Percentiles rank a stretch among this genome's conserved stretches.
phyloP scores from a whole-genome alignment of 306 rosid species.

The Prunus mume region DNA sequence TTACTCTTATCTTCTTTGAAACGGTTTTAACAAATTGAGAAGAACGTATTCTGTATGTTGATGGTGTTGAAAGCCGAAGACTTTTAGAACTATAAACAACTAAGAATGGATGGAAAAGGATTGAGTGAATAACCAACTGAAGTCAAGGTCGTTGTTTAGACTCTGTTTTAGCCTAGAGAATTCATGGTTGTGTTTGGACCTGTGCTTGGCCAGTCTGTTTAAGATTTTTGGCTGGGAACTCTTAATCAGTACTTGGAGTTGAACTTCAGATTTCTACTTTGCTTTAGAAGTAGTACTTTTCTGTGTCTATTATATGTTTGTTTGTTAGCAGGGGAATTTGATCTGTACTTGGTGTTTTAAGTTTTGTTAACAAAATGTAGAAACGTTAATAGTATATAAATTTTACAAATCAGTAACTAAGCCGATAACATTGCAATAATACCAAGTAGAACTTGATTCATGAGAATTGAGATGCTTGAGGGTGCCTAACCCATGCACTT shows the following conservation, averaged over 20 bases:
- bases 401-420: neutral
- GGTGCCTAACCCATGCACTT: neutral
- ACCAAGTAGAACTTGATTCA: no score
- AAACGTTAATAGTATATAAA: no score
- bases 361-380: no score
- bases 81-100: neutral
- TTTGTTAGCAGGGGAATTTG: neutral
- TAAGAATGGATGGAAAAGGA: neutral
- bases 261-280: neutral
- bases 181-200: neutral
- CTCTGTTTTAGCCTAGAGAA: neutral
- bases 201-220: neutral
- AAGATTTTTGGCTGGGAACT: neutral
- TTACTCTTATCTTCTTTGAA: neutral
- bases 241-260: neutral
- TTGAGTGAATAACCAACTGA: neutral
- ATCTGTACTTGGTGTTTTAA: neutral
- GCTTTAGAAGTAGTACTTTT: neutral
- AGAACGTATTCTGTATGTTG: no score
- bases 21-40: neutral
- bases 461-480: neutral
- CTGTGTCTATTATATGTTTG: neutral
- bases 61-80: neutral
- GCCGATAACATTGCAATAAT: no score
- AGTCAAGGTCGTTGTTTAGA: neutral